phyloP scores from a whole-genome alignment of 2,329 filamentous ascomycete species.

The Pseudogymnoascus sp. region DNA sequence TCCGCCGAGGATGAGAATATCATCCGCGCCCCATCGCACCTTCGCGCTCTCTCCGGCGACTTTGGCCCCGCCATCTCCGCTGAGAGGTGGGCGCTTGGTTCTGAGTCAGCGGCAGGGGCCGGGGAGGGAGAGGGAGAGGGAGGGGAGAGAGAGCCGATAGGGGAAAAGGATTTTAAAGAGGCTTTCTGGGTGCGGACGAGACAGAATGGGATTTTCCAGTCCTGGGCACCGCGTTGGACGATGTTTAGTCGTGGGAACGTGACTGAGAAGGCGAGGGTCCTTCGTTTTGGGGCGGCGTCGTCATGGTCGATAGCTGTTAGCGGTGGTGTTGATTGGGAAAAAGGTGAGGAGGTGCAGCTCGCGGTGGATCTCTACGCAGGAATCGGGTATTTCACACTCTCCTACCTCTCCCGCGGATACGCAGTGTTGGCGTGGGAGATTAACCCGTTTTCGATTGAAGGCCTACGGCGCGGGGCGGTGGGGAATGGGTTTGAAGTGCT shows the following conservation, averaged over 20 bases:
- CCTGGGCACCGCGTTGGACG: slow-evolving; percentile 81
- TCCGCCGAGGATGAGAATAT: slow-evolving; percentile 49
- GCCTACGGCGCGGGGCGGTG: slow-evolving; percentile 64
- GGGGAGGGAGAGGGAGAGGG: neutral
- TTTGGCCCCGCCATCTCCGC: slow-evolving; percentile 51
- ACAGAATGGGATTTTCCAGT: slow-evolving; percentile 75
- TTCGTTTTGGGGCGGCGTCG: slow-evolving; percentile 39
- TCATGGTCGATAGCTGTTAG: slow-evolving; percentile 24
- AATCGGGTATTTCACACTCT: slow-evolving; percentile 90
- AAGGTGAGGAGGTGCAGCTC: slow-evolving; percentile 23
- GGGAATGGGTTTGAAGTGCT: slow-evolving; percentile 59
- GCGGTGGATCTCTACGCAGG: slow-evolving; percentile 83
- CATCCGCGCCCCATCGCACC: slow-evolving; percentile 62
- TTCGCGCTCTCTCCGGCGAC: slow-evolving; percentile 64
- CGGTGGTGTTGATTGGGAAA: neutral
- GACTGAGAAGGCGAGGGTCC: slow-evolving; percentile 73
- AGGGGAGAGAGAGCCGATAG: slow-evolving; percentile 24
- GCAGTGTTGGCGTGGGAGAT: slow-evolving; percentile 80
- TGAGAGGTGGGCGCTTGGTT: slow-evolving; percentile 10
- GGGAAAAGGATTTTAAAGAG: slow-evolving; percentile 47
- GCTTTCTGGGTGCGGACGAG: slow-evolving; percentile 74
- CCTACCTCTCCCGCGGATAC: slow-evolving; percentile 65
- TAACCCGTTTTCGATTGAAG: slow-evolving; percentile 83
- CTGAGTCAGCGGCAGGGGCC: neutral
- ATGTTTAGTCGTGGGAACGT: slow-evolving; percentile 94